A percentile compares a stretch with the other conserved stretches of the same genome.
Evolutionary conservation across 73 alveolate species (phyloP).

Genomic region (Tetrahymena borealis): DNA sequence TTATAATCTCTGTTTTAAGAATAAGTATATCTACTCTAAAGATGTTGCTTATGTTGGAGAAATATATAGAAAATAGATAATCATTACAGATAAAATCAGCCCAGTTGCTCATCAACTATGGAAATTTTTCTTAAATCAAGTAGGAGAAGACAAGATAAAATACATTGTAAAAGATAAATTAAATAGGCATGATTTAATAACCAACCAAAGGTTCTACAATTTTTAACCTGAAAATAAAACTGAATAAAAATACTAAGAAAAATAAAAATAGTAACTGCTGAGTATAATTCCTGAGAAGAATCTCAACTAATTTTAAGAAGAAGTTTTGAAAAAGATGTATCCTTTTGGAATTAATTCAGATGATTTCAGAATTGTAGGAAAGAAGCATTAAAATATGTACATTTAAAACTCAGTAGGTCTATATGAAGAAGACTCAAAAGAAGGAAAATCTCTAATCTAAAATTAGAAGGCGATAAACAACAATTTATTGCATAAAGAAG

Average conservation of each 20-base stretch:
- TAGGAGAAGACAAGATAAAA: not conserved
- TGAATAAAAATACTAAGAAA: too few species aligned
- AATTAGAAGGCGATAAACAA: too few species aligned
- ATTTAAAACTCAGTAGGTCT: not conserved
- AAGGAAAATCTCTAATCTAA: too few species aligned
- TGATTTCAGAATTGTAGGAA: not conserved
- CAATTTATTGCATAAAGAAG: too few species aligned
- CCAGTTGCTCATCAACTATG: not conserved
- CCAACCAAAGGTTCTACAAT: not conserved
- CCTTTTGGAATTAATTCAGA: not conserved
- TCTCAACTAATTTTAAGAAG: not conserved
- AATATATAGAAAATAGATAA: not conserved
- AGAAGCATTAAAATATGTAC: not conserved
- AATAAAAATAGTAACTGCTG: not conserved
- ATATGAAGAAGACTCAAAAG: not conserved
- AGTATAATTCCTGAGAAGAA: too few species aligned
- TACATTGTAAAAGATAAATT: not conserved
- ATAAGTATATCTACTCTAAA: not conserved
- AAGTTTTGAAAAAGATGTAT: not conserved
- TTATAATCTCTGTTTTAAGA: not conserved
- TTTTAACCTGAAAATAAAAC: not conserved
- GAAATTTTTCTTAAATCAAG: not conserved
- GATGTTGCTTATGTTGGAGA: not conserved
- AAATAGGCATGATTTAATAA: not conserved
- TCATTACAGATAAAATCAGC: not conserved